Evolutionary conservation across 805 yeast species (phyloP).

Genomic region (Teunomyces barrocoloradensis): DNA sequence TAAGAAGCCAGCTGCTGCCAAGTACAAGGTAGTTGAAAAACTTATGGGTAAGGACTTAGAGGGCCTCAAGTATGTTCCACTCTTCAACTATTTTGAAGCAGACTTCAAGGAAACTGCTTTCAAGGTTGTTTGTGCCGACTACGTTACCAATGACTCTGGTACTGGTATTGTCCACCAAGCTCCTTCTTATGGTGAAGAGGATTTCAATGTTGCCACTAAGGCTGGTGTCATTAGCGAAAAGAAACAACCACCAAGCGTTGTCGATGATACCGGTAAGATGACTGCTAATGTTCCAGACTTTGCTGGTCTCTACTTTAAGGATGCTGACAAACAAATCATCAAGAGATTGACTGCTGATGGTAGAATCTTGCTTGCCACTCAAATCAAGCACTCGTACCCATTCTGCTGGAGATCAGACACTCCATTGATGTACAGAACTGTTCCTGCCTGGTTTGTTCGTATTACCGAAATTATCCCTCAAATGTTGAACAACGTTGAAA

Average conservation of each 20-base stretch:
- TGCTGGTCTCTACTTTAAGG: slow-evolving; percentile 86
- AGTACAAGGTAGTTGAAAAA: slow-evolving; percentile 77
- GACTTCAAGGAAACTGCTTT: slow-evolving; percentile 75
- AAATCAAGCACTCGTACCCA: slow-evolving; percentile 94
- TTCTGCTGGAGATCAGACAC: slow-evolving; percentile 99
- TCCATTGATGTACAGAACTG: slow-evolving; percentile 92
- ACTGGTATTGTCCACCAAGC: slow-evolving; percentile 98
- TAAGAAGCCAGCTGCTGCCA: slow-evolving; percentile 92
- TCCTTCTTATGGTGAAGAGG: slow-evolving; percentile 99
- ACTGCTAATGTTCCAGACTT: slow-evolving; percentile 71
- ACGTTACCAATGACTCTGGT: slow-evolving; percentile 93
- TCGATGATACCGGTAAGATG: slow-evolving; percentile 89
- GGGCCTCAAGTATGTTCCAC: slow-evolving; percentile 79
- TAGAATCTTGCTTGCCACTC: slow-evolving; percentile 69
- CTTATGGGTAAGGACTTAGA: slow-evolving; percentile 76
- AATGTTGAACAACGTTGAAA: slow-evolving; percentile 80
- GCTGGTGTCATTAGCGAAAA: slow-evolving; percentile 73
- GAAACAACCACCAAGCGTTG: slow-evolving; percentile 83
- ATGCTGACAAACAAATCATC: slow-evolving; percentile 89
- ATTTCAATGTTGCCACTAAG: slow-evolving; percentile 77
- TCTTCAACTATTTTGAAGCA: slow-evolving; percentile 78
- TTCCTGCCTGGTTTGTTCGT: slow-evolving; percentile 98
- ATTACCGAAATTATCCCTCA: slow-evolving; percentile 83
- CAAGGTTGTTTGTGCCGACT: slow-evolving; percentile 76
- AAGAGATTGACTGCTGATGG: slow-evolving; percentile 79